phyloP scores from a whole-genome alignment of 164 flowering plant genomes.

The Nymphaea colorata region DNA sequence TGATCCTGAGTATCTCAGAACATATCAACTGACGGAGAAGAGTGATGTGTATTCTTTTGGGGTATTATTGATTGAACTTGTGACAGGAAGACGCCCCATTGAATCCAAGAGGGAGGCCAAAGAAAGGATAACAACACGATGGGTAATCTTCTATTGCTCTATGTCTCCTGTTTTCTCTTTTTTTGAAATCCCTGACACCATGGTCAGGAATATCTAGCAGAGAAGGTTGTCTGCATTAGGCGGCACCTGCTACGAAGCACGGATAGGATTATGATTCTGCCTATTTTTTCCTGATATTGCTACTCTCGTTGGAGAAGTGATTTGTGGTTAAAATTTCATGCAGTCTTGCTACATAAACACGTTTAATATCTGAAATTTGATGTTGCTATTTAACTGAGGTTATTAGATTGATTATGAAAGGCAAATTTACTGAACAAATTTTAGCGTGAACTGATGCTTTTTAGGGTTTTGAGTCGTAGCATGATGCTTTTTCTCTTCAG shows the following conservation, averaged over 20 bases:
- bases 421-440: too few relatives aligned
- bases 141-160: conserved; percentile 37
- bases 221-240: too few relatives aligned
- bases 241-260: too few relatives aligned
- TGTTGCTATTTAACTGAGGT: too few relatives aligned
- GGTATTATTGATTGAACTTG: conserved; percentile 68
- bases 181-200: neutral
- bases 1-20: conserved; percentile 85
- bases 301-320: too few relatives aligned
- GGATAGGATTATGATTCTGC: too few relatives aligned
- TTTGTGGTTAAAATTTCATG: neutral
- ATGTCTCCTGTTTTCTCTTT: neutral
- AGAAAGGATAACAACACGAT: conserved; percentile 73
- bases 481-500: too few relatives aligned
- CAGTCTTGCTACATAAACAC: neutral
- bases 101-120: conserved; percentile 57
- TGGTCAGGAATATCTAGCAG: neutral
- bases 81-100: conserved; percentile 89
- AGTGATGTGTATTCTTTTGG: conserved; percentile 98
- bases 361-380: too few relatives aligned
- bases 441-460: too few relatives aligned
- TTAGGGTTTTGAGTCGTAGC: too few relatives aligned
- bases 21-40: conserved; percentile 90
- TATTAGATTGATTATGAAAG: too few relatives aligned
- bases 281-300: too few relatives aligned